Percentiles rank a stretch among this genome's conserved stretches.
Conservation (phyloP, 169 alveolate genomes). For the Amoebophrya sp. region DNA sequence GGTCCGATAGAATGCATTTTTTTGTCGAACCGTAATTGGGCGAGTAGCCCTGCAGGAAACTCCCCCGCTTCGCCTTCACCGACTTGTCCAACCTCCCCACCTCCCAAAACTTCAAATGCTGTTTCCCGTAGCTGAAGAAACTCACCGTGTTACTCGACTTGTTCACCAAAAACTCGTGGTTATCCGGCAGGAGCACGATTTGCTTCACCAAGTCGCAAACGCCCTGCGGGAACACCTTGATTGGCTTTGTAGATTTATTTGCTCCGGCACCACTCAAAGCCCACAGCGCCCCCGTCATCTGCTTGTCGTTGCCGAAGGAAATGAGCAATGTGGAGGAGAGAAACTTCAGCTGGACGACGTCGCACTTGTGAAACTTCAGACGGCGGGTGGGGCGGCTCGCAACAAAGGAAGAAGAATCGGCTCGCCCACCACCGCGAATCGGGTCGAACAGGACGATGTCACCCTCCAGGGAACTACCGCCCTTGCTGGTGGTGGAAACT, state of each 20-base stretch:
- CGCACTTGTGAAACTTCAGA: not conserved
- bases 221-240: too few relatives aligned
- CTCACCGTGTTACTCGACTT: not conserved
- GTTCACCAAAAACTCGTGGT: too few relatives aligned
- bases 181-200: too few relatives aligned
- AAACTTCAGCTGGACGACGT: not conserved
- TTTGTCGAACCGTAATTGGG: not conserved
- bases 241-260: too few relatives aligned
- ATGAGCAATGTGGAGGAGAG: not conserved
- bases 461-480: not conserved
- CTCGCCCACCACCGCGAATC: too few relatives aligned
- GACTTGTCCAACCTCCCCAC: not conserved
- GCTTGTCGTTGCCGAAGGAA: not conserved
- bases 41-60: not conserved
- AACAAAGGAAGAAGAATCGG: too few relatives aligned
- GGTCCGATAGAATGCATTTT: too few relatives aligned
- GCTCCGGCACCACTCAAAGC: too few relatives aligned
- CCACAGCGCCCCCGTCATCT: not conserved
- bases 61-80: too few relatives aligned
- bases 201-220: too few relatives aligned
- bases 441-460: not conserved
- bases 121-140: not conserved
- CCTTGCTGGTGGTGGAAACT: not conserved
- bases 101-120: not conserved
- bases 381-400: not conserved